phyloP scores from a whole-genome alignment of 2,329 filamentous ascomycete species.

The Clarireedia paspali region DNA sequence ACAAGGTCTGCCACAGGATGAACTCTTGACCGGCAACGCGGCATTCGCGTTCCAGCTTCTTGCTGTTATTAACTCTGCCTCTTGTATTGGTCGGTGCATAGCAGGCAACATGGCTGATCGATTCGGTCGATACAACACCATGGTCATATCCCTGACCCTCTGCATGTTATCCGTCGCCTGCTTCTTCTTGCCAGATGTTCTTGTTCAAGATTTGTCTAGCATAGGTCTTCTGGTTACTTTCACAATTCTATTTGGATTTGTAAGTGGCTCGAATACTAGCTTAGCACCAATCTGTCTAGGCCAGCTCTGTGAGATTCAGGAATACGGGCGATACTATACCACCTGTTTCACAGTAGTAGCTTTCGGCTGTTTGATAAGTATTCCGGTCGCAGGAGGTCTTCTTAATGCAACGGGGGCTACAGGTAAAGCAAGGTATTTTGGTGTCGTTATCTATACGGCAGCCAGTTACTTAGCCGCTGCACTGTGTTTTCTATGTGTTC shows the following conservation, averaged over 20 bases:
- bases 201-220: not conserved
- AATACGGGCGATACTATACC: slow-evolving; percentile 80
- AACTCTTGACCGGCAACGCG: not conserved
- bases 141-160: slow-evolving; percentile 57
- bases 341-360: slow-evolving; percentile 80
- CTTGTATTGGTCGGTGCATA: slow-evolving; percentile 69
- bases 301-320: slow-evolving; percentile 68
- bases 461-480: slow-evolving; percentile 16
- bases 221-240: slow-evolving; percentile 52
- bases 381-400: slow-evolving; percentile 62
- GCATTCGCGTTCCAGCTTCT: slow-evolving; percentile 68
- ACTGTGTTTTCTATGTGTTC: not conserved
- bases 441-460: slow-evolving; percentile 15
- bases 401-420: slow-evolving; percentile 31
- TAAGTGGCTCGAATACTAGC: slow-evolving; percentile 71
- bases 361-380: slow-evolving; percentile 63
- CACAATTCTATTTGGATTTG: slow-evolving; percentile 71
- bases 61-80: slow-evolving; percentile 78
- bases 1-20: not conserved
- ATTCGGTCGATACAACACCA: slow-evolving; percentile 78
- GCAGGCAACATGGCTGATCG: slow-evolving; percentile 74
- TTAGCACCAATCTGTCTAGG: slow-evolving; percentile 80
- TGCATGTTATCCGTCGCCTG: slow-evolving; percentile 44
- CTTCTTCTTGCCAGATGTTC: slow-evolving; percentile 64
- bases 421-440: slow-evolving; percentile 11